These are phyloP conservation scores for Pichia cactophila DNA, from an alignment of 1,139 yeast species.

Conservation along the genomic window DNA sequence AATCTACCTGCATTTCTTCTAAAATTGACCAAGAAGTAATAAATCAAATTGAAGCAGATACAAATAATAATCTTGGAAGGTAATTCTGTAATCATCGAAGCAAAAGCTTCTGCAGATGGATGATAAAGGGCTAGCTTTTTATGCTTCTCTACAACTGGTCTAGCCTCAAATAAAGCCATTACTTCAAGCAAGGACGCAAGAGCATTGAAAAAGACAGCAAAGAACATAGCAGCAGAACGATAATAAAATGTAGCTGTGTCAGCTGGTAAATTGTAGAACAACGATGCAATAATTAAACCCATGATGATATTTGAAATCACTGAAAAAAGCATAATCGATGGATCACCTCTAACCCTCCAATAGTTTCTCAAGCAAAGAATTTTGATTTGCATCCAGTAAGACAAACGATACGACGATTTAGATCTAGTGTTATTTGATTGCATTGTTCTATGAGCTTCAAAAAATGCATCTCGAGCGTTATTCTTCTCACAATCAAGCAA, in stretches of 20 bases:
- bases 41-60: conserved; percentile 36
- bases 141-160: conserved; percentile 52
- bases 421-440: conserved; percentile 31
- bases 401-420: conserved; percentile 39
- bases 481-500: conserved; percentile 20
- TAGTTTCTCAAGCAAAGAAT: conserved; percentile 40
- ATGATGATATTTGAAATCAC: conserved; percentile 40
- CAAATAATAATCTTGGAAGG: conserved; percentile 42
- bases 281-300: conserved; percentile 45
- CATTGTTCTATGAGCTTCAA: conserved; percentile 32
- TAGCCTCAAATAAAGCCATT: conserved; percentile 36
- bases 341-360: conserved; percentile 44
- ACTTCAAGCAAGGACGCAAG: conserved; percentile 48
- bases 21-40: conserved; percentile 45
- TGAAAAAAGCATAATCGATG: conserved; percentile 40
- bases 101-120: conserved; percentile 54
- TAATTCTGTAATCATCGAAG: conserved; percentile 37
- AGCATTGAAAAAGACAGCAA: conserved; percentile 45
- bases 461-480: conserved; percentile 30
- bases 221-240: conserved; percentile 50
- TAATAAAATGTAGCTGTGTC: conserved; percentile 45
- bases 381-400: conserved; percentile 38
- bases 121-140: conserved; percentile 48
- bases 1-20: conserved; percentile 45
- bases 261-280: conserved; percentile 38